phyloP scores from a whole-genome alignment of 371 early-diverging fungal genomes.

The Mucor racemosus region DNA sequence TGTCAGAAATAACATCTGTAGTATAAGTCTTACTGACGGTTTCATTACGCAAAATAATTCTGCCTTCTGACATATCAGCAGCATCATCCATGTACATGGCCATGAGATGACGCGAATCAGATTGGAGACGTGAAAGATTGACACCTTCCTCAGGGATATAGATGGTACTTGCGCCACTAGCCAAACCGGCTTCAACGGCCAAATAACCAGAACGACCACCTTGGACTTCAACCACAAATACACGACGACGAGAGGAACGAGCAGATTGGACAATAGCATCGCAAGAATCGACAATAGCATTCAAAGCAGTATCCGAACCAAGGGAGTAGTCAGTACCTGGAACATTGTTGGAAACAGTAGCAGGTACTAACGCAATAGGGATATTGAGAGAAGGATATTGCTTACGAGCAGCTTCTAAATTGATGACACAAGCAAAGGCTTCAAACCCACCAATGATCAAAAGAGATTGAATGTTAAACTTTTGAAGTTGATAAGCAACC shows the following conservation, averaged over 20 bases:
- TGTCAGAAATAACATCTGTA: slow-evolving; percentile 91
- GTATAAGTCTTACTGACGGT: slow-evolving; percentile 84
- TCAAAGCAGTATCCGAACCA: slow-evolving; percentile 79
- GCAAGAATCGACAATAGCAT: slow-evolving; percentile 93
- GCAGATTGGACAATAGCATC: slow-evolving; percentile 95
- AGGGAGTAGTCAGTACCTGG: slow-evolving; percentile 89
- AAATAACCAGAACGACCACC: slow-evolving; percentile 98
- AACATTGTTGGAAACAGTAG: slow-evolving; percentile 98
- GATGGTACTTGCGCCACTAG: slow-evolving; percentile 90
- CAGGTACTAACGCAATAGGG: slow-evolving; percentile 94
- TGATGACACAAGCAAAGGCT: slow-evolving; percentile 78
- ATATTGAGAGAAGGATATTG: slow-evolving; percentile 90
- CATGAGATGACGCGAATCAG: slow-evolving; percentile 82
- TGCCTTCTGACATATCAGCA: slow-evolving; percentile 52
- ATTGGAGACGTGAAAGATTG: slow-evolving; percentile 76
- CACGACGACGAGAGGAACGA: slow-evolving; percentile 87
- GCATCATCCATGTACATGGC: slow-evolving; percentile 79
- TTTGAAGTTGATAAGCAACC: slow-evolving; percentile 90
- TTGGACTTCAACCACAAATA: slow-evolving; percentile 99
- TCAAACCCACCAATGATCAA: slow-evolving; percentile 97
- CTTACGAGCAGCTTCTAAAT: slow-evolving; percentile 70
- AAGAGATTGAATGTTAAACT: slow-evolving; percentile 86
- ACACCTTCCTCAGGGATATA: slow-evolving; percentile 98
- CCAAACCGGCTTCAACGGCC: slow-evolving; percentile 91
- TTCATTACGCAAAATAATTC: slow-evolving; percentile 75